Evolutionary conservation across 1,139 yeast species (phyloP).

Genomic region (Kodamaea sp.): DNA sequence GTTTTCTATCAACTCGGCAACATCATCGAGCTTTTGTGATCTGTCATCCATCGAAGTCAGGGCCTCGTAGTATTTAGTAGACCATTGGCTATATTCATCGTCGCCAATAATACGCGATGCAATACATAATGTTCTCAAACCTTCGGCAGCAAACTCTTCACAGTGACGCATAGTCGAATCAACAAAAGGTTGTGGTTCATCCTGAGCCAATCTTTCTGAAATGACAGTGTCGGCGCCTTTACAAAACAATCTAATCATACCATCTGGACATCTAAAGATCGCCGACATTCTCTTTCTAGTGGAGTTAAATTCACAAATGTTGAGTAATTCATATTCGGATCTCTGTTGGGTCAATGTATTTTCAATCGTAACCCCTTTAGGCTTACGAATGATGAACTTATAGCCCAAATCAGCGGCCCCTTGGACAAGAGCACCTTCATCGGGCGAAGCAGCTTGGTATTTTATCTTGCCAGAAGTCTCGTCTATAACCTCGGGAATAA

Average conservation of each 20-base stretch:
- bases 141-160: constrained; percentile 96
- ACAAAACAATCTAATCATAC: constrained; percentile 80
- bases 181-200: constrained; percentile 71
- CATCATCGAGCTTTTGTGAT: constrained; percentile 66
- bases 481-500: constrained; percentile 75
- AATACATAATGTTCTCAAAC: constrained; percentile 89
- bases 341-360: constrained; percentile 36
- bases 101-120: constrained; percentile 82
- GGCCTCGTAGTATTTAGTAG: constrained; percentile 71
- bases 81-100: constrained; percentile 65
- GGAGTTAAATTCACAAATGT: constrained; percentile 94
- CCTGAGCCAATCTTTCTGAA: constrained; percentile 67
- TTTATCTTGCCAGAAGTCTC: constrained; percentile 61
- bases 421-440: constrained; percentile 96
- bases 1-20: constrained; percentile 72
- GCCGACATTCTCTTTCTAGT: constrained; percentile 98
- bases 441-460: constrained; percentile 98
- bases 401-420: constrained; percentile 93
- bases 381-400: constrained; percentile 78
- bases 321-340: constrained; percentile 67
- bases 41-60: constrained; percentile 78
- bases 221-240: constrained; percentile 99
- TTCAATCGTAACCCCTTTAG: constrained; percentile 72
- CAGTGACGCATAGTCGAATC: constrained; percentile 80
- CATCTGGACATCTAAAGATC: constrained; percentile 91